These are phyloP conservation scores for Penicillium psychrosexuale DNA, from an alignment of 2,329 filamentous ascomycete species.

Conservation along the genomic window DNA sequence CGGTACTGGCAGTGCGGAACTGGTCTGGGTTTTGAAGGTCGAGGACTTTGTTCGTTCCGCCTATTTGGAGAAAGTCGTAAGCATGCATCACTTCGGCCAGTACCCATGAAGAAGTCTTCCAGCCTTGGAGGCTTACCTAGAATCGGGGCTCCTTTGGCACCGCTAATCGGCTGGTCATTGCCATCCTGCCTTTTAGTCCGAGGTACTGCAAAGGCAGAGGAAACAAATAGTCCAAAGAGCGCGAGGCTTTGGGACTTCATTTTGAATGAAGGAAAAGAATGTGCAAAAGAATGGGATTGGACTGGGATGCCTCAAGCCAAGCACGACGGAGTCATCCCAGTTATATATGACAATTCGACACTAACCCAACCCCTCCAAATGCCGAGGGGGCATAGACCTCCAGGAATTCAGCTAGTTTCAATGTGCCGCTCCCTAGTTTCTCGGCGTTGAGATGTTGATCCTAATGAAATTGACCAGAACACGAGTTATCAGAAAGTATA, in stretches of 20 bases:
- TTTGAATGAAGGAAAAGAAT: neutral
- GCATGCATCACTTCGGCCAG: neutral
- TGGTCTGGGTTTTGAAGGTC: constrained; percentile 64
- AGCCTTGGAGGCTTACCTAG: constrained; percentile 45
- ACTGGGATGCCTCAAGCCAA: neutral
- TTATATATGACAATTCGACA: neutral
- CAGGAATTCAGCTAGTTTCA: neutral
- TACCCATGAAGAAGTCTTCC: no score
- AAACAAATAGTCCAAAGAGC: constrained; percentile 16
- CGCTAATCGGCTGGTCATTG: constrained; percentile 55
- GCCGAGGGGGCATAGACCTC: neutral
- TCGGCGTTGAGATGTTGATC: neutral
- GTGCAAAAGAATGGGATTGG: neutral
- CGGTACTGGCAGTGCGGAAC: constrained; percentile 60
- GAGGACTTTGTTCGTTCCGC: constrained; percentile 60
- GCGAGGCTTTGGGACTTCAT: constrained; percentile 19
- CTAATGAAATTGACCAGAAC: neutral
- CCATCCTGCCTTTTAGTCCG: constrained; percentile 27
- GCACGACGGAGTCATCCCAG: neutral
- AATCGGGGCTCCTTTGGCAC: constrained; percentile 58
- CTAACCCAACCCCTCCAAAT: neutral
- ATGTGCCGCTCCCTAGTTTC: neutral
- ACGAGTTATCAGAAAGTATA: constrained; percentile 3
- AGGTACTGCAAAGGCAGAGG: constrained; percentile 18
- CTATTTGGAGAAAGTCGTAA: constrained; percentile 37